Evolutionary conservation across 495 filamentous ascomycete species (phyloP).

Genomic region (Pyrenopolyporus hunteri): DNA sequence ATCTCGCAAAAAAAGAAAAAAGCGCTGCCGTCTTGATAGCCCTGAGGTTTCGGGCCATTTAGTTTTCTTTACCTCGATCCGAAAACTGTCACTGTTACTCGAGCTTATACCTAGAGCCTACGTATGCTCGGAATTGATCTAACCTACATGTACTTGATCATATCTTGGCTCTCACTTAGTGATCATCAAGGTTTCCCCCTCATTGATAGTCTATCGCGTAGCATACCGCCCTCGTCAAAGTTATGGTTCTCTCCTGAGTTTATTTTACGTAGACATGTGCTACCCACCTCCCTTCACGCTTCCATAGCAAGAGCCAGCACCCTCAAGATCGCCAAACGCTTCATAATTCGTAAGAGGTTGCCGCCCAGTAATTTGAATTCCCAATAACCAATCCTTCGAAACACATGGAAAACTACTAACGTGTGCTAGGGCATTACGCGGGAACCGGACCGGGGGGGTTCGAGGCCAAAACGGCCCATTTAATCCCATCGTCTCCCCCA

Average conservation of each 20-base stretch:
- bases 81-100: slow-evolving; percentile 30
- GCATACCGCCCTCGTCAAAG: background rate
- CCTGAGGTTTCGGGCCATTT: slow-evolving; percentile 12
- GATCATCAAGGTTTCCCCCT: background rate
- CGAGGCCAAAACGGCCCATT: slow-evolving; percentile 34
- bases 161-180: background rate
- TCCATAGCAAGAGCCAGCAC: slow-evolving; percentile 5
- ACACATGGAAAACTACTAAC: slow-evolving; percentile 34
- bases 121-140: slow-evolving; percentile 36
- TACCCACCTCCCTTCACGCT: slow-evolving; percentile 13
- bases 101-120: slow-evolving; percentile 27
- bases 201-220: background rate
- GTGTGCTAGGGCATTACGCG: slow-evolving; percentile 37
- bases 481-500: slow-evolving; percentile 24
- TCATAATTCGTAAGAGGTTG: background rate
- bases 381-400: slow-evolving; percentile 33
- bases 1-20: slow-evolving; percentile 27
- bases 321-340: slow-evolving; percentile 5
- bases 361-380: slow-evolving; percentile 15
- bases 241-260: background rate
- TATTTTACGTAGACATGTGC: background rate
- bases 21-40: slow-evolving; percentile 19
- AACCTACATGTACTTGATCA: slow-evolving; percentile 27
- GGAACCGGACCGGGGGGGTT: slow-evolving; percentile 37
- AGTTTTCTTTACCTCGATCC: slow-evolving; percentile 19